phyloP scores from a whole-genome alignment of 1,284 basidiomycete genomes.

The Xerocomus cyaneibrunnescens region DNA sequence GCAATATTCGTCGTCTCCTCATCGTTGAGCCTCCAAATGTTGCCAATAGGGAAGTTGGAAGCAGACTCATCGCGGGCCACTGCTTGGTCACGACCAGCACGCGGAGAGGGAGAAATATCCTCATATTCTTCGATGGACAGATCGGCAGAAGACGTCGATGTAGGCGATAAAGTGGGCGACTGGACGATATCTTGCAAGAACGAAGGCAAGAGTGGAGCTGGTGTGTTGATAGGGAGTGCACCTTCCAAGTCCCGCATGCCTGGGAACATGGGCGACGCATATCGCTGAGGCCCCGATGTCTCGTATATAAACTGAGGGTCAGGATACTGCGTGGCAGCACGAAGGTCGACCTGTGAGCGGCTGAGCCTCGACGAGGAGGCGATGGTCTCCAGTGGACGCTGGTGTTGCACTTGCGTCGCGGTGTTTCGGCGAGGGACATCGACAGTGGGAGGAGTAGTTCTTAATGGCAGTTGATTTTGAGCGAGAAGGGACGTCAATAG shows the following conservation, averaged over 20 bases:
- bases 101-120: conserved; percentile 22
- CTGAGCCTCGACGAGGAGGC: conserved; percentile 39
- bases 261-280: conserved; percentile 27
- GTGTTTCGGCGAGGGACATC: conserved; percentile 44
- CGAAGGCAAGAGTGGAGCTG: conserved; percentile 60
- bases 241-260: conserved; percentile 24
- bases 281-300: conserved; percentile 45
- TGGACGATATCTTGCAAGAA: conserved; percentile 72
- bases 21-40: conserved; percentile 65
- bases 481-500: conserved; percentile 67
- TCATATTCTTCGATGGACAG: conserved; percentile 59
- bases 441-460: conserved; percentile 15
- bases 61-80: conserved; percentile 30
- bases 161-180: conserved; percentile 59
- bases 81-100: conserved; percentile 24
- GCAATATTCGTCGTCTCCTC: conserved; percentile 59
- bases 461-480: conserved; percentile 43
- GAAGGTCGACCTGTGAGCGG: conserved; percentile 49
- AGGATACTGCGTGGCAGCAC: conserved; percentile 38
- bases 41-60: conserved; percentile 41
- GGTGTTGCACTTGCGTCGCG: conserved; percentile 44
- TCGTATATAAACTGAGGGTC: conserved; percentile 62
- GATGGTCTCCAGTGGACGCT: conserved; percentile 35
- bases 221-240: conserved; percentile 21
- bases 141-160: conserved; percentile 63